Conservation (phyloP, 345 rosid genomes). For the Salix exigua region DNA sequence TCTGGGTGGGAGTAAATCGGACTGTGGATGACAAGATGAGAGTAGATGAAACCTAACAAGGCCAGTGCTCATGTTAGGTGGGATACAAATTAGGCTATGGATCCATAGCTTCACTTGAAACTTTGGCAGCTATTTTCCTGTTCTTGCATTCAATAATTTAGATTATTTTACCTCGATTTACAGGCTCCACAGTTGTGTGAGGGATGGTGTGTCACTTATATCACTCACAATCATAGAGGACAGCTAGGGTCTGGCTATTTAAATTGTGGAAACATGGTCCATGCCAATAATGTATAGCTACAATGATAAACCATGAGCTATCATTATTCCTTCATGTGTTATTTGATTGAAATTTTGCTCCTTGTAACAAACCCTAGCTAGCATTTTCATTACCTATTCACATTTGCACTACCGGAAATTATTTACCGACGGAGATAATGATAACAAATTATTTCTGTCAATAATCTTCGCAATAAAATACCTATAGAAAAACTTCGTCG, state of each 20-base stretch:
- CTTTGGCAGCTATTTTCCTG: neutral
- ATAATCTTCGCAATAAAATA: accelerated
- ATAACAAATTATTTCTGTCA: no score
- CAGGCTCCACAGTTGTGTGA: neutral
- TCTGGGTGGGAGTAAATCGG: neutral
- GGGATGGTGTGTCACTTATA: no score
- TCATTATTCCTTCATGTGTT: neutral
- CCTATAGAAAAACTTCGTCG: no score
- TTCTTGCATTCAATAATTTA: neutral
- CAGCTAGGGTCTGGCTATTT: neutral
- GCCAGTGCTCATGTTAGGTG: neutral
- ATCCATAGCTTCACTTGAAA: neutral
- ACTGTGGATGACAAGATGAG: neutral
- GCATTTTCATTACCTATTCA: neutral
- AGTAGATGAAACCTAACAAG: neutral
- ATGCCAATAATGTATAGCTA: neutral
- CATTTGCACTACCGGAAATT: neutral
- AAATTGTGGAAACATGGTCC: neutral
- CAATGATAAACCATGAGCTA: neutral
- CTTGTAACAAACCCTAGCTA: neutral
- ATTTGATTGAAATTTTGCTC: neutral
- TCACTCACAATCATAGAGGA: neutral
- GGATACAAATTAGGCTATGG: neutral
- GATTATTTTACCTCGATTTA: neutral
- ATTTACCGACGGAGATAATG: no score